These are phyloP conservation scores for Periglandula ipomoeae DNA, from an alignment of 2,329 filamentous ascomycete species.

Conservation along the genomic window DNA sequence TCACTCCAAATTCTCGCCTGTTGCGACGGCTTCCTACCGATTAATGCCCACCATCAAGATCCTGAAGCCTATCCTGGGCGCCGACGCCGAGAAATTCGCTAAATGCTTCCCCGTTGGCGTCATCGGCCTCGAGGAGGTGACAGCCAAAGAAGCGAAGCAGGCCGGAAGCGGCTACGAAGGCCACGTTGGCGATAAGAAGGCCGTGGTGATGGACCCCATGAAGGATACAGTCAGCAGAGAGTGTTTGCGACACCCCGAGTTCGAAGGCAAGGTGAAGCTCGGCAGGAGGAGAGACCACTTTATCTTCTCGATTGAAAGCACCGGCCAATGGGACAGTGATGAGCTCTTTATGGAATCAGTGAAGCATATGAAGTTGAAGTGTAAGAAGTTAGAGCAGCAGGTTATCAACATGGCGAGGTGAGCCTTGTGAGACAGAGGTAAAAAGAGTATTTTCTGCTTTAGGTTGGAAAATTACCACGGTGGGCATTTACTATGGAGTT, in stretches of 20 bases:
- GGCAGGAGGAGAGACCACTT: constrained; percentile 90
- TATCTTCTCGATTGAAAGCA: constrained; percentile 92
- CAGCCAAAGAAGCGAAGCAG: constrained; percentile 52
- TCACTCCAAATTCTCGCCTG: constrained; percentile 94
- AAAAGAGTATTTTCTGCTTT: no score
- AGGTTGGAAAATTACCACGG: no score
- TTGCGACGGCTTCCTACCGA: constrained; percentile 88
- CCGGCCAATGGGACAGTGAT: constrained; percentile 90
- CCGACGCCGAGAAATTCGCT: constrained; percentile 81
- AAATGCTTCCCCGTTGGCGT: constrained; percentile 85
- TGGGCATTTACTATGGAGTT: constrained; percentile 3
- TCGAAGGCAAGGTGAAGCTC: constrained; percentile 90
- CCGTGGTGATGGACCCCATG: constrained; percentile 80
- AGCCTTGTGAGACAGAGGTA: constrained; percentile 5
- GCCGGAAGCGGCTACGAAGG: constrained; percentile 59
- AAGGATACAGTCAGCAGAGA: constrained; percentile 93
- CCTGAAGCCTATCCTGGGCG: constrained; percentile 69
- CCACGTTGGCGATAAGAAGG: constrained; percentile 72
- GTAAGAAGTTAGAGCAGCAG: constrained; percentile 61
- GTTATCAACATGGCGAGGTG: constrained; percentile 55
- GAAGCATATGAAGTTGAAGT: constrained; percentile 78
- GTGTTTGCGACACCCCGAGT: constrained; percentile 83
- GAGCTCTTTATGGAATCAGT: constrained; percentile 87
- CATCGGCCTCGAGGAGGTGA: constrained; percentile 68
- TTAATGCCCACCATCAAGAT: constrained; percentile 85